These are phyloP conservation scores for Danielia reshetovae DNA, from an alignment of 805 yeast genomes.

Conservation along the genomic window DNA sequence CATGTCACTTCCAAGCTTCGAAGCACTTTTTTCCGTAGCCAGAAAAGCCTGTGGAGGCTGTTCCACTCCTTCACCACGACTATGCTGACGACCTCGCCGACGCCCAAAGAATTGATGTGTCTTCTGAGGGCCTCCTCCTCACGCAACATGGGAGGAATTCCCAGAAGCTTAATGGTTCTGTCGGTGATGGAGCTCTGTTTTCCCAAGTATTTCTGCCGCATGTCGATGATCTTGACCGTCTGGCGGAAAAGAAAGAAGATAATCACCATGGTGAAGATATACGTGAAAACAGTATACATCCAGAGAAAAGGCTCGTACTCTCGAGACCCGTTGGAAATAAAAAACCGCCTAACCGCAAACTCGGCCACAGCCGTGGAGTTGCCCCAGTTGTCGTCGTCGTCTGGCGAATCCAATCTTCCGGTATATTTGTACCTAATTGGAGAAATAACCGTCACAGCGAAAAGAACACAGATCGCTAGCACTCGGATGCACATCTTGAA, in stretches of 20 bases:
- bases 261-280: conserved; percentile 72
- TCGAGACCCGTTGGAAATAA: background rate
- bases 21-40: conserved; percentile 51
- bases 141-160: conserved; percentile 80
- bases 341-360: background rate
- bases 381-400: conserved; percentile 23
- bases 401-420: conserved; percentile 59
- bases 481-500: conserved; percentile 83
- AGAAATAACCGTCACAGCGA: conserved; percentile 72
- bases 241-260: conserved; percentile 59
- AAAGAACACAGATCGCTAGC: conserved; percentile 57
- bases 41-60: conserved; percentile 61
- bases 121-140: conserved; percentile 64
- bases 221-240: conserved; percentile 67
- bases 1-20: conserved; percentile 63
- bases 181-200: conserved; percentile 86
- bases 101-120: conserved; percentile 72
- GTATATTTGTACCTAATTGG: conserved; percentile 83
- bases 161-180: conserved; percentile 81
- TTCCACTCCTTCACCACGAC: conserved; percentile 88
- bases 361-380: background rate
- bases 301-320: conserved; percentile 58
- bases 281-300: conserved; percentile 86
- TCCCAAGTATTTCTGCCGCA: conserved; percentile 80
- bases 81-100: conserved; percentile 75